Conservation (phyloP, 2,329 filamentous ascomycete genomes). For the Venturia oleaginea region DNA sequence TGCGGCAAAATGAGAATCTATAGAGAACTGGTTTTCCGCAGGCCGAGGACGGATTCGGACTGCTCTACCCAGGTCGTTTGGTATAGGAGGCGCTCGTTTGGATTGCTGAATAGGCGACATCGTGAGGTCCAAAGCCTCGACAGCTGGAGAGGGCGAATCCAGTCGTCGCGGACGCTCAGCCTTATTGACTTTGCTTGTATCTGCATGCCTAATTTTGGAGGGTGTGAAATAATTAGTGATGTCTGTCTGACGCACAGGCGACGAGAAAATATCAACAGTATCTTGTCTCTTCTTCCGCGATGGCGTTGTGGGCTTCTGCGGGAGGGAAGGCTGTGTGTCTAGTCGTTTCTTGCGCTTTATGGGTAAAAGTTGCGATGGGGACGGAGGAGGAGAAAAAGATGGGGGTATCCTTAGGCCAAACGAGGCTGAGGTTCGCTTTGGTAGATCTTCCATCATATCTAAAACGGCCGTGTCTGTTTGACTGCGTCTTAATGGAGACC, state of each 20-base stretch:
- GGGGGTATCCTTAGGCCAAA: neutral
- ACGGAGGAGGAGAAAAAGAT: slow-evolving; percentile 5
- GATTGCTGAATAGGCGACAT: neutral
- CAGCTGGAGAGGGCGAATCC: neutral
- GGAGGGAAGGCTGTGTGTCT: neutral
- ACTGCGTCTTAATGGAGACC: neutral
- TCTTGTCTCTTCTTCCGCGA: neutral
- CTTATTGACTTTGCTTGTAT: neutral
- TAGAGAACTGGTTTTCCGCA: neutral
- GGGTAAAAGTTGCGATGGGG: slow-evolving; percentile 8
- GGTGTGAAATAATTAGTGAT: slow-evolving; percentile 9
- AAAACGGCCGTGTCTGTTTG: slow-evolving; percentile 7
- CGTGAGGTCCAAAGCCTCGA: slow-evolving; percentile 4
- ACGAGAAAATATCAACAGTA: neutral
- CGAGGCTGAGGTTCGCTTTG: neutral
- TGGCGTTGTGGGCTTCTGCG: neutral
- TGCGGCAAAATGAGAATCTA: neutral
- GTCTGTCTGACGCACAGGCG: slow-evolving; percentile 4
- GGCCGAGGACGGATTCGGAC: neutral
- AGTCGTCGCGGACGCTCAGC: neutral
- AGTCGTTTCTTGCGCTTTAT: slow-evolving; percentile 2
- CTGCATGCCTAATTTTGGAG: neutral
- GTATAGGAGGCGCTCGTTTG: neutral
- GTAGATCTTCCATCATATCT: slow-evolving; percentile 1
- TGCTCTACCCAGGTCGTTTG: neutral